A percentile compares a stretch with the other conserved stretches of the same genome.
Evolutionary conservation across 495 filamentous ascomycete genomes (phyloP).

Genomic region (Jackrogersella minutella): DNA sequence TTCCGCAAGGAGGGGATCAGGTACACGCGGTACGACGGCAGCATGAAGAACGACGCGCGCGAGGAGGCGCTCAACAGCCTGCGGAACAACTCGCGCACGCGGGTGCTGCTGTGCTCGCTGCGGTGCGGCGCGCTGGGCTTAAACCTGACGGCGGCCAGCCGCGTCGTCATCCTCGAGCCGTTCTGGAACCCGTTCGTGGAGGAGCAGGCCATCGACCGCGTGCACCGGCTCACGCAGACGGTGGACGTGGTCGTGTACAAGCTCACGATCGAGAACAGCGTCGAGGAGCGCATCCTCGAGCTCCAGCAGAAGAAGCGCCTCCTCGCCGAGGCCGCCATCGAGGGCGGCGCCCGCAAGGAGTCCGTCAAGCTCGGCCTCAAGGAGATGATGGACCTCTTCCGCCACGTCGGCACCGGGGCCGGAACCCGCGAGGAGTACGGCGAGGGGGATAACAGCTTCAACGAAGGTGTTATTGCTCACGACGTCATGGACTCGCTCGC

Average conservation of each 20-base stretch:
- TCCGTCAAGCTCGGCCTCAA: slow-evolving; percentile 85
- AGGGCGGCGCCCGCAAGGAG: slow-evolving; percentile 69
- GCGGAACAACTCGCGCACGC: slow-evolving; percentile 71
- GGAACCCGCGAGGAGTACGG: slow-evolving; percentile 2
- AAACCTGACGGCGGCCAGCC: slow-evolving; percentile 91
- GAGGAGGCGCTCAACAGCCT: slow-evolving; percentile 79
- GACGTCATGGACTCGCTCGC: slow-evolving; percentile 27
- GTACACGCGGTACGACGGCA: slow-evolving; percentile 91
- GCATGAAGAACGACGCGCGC: slow-evolving; percentile 91
- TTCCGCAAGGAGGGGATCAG: slow-evolving; percentile 72
- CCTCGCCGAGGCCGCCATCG: slow-evolving; percentile 84
- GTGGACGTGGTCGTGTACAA: slow-evolving; percentile 94
- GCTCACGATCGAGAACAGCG: slow-evolving; percentile 81
- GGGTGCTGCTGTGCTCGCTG: slow-evolving; percentile 88
- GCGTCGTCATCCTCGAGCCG: slow-evolving; percentile 94
- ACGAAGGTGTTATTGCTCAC: no score
- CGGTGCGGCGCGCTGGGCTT: slow-evolving; percentile 93
- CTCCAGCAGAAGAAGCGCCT: slow-evolving; percentile 92
- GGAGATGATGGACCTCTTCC: slow-evolving; percentile 91
- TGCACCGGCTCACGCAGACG: slow-evolving; percentile 95
- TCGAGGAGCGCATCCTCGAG: slow-evolving; percentile 91
- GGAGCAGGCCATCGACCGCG: slow-evolving; percentile 98
- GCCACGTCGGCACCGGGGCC: slow-evolving; percentile 55
- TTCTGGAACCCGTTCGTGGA: slow-evolving; percentile 99
- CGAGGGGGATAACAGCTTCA: no score